Conservation (phyloP, 2,329 filamentous ascomycete species). For the Neonectria faginata region DNA sequence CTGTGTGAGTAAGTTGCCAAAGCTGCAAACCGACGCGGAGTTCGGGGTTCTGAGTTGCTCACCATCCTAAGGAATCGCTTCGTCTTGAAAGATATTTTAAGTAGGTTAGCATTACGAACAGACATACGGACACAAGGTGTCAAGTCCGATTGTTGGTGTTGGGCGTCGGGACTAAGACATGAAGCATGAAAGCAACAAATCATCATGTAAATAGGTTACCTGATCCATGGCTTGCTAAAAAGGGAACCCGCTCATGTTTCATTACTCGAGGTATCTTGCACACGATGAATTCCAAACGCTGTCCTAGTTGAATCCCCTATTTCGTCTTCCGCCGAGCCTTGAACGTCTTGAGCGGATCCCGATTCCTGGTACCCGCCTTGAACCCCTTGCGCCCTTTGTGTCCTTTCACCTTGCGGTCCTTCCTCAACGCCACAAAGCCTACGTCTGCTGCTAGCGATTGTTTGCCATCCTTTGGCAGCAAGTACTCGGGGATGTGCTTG, state of each 20-base stretch:
- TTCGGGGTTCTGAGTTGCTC: neutral
- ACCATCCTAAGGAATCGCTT: neutral
- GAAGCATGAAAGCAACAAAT: neutral
- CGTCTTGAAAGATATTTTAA: neutral
- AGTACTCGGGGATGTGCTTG: slow-evolving; percentile 93
- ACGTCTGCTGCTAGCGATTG: slow-evolving; percentile 75
- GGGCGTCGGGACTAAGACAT: neutral
- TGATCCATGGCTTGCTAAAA: neutral
- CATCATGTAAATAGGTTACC: neutral
- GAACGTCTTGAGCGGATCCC: slow-evolving; percentile 90
- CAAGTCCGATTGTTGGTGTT: neutral
- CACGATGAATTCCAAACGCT: slow-evolving; percentile 27
- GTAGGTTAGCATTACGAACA: neutral
- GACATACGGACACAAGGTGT: neutral
- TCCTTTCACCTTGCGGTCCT: slow-evolving; percentile 64
- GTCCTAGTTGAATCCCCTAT: slow-evolving; percentile 35
- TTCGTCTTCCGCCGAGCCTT: slow-evolving; percentile 70
- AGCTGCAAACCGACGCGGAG: neutral
- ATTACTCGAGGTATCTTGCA: slow-evolving; percentile 38
- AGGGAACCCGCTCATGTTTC: slow-evolving; percentile 14
- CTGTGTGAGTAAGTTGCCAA: neutral
- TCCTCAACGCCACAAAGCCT: slow-evolving; percentile 79
- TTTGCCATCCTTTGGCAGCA: slow-evolving; percentile 82
- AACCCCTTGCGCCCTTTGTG: slow-evolving; percentile 58
- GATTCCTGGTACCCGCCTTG: slow-evolving; percentile 71